These are phyloP conservation scores for Hydrangea macrophylla DNA, from an alignment of 148 eudicot species.

Conservation along the genomic window DNA sequence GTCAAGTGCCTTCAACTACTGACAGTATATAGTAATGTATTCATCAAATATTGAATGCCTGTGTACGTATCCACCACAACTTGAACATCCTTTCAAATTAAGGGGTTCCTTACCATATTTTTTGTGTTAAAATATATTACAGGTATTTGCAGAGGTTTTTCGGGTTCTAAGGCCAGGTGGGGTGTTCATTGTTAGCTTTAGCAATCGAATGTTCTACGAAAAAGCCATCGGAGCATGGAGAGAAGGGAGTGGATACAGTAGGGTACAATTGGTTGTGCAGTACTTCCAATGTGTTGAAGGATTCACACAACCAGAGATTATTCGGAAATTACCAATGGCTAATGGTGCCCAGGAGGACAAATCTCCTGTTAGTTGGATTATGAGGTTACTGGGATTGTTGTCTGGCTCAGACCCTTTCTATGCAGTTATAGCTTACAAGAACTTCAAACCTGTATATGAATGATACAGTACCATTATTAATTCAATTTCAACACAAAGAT, in stretches of 20 bases:
- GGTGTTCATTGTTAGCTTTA: constrained; percentile 65
- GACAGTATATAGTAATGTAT: no score
- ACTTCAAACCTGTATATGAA: constrained; percentile 49
- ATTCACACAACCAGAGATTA: constrained; percentile 49
- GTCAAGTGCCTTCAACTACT: no score
- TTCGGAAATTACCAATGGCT: constrained; percentile 34
- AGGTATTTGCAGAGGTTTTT: constrained; percentile 70
- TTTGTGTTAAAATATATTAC: no score
- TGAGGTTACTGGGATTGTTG: constrained; percentile 37
- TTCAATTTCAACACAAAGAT: no score
- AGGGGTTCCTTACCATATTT: no score
- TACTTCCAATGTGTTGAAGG: constrained; percentile 66
- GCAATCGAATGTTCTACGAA: constrained; percentile 68
- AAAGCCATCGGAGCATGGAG: constrained; percentile 69
- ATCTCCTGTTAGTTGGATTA: constrained; percentile 34
- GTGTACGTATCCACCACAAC: background rate
- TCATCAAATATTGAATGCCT: no score
- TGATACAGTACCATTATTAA: no score
- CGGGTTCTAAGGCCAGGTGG: constrained; percentile 70
- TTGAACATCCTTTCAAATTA: background rate
- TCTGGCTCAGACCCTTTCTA: constrained; percentile 65
- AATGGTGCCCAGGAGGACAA: constrained; percentile 14
- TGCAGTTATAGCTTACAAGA: constrained; percentile 65
- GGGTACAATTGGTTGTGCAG: constrained; percentile 55
- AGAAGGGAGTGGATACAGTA: constrained; percentile 48